phyloP scores from a whole-genome alignment of 2,329 filamentous ascomycete species.

The Xylaria sp. region DNA sequence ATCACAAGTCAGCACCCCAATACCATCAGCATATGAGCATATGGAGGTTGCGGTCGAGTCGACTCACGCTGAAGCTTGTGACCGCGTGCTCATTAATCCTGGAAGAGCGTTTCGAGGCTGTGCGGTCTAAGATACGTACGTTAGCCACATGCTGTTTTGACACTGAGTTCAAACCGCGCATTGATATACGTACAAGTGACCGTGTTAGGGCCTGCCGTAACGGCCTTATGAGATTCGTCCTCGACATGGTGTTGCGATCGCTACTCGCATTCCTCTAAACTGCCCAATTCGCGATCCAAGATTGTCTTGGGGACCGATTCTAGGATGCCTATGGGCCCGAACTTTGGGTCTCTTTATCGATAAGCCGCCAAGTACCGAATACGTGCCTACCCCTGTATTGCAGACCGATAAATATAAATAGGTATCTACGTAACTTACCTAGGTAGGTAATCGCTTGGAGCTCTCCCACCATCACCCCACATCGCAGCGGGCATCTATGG shows the following conservation, averaged over 20 bases:
- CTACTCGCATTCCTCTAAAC: slow-evolving; percentile 37
- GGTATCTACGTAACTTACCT: neutral
- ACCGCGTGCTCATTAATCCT: slow-evolving; percentile 41
- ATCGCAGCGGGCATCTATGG: neutral
- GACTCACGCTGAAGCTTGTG: slow-evolving; percentile 46
- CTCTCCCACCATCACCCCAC: slow-evolving; percentile 38
- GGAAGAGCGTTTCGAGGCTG: slow-evolving; percentile 44
- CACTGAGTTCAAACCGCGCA: neutral
- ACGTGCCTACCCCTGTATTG: slow-evolving; percentile 1
- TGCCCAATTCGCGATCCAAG: slow-evolving; percentile 39
- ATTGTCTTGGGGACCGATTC: slow-evolving; percentile 21
- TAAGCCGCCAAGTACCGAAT: slow-evolving; percentile 32
- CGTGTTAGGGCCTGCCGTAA: slow-evolving; percentile 46
- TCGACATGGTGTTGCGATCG: slow-evolving; percentile 47
- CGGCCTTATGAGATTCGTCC: slow-evolving; percentile 47
- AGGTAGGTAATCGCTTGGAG: slow-evolving; percentile 8
- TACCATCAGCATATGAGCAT: neutral
- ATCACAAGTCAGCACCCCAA: slow-evolving; percentile 27
- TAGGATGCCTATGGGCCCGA: slow-evolving; percentile 36
- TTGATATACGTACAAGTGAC: slow-evolving; percentile 45
- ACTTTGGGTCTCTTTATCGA: slow-evolving; percentile 46
- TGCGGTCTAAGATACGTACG: slow-evolving; percentile 39
- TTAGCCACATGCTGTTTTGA: slow-evolving; percentile 35
- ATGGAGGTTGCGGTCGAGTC: neutral
- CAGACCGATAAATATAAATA: too few relatives aligned